phyloP scores from a whole-genome alignment of 2,329 filamentous ascomycete genomes.

The Albifimbria verrucaria region DNA sequence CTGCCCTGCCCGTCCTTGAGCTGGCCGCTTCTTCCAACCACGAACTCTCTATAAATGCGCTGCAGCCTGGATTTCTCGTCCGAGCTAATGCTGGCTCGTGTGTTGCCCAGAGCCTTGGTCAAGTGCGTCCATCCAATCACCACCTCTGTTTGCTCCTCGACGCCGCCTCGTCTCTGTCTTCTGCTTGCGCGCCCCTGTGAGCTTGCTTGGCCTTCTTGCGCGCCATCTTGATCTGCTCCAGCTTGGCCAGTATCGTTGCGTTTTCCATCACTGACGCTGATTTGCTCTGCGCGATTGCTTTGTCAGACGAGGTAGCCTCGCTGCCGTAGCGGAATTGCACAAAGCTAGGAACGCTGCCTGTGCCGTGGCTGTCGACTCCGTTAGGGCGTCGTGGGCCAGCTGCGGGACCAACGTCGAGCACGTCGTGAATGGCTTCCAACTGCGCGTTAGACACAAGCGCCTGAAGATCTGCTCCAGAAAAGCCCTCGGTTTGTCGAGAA shows the following conservation, averaged over 20 bases:
- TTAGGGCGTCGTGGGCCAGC: slow-evolving; percentile 28
- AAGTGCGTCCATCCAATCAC: slow-evolving; percentile 83
- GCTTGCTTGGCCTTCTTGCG: slow-evolving; percentile 46
- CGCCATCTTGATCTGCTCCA: slow-evolving; percentile 72
- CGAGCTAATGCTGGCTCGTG: slow-evolving; percentile 76
- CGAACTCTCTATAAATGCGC: slow-evolving; percentile 88
- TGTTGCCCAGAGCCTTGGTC: slow-evolving; percentile 70
- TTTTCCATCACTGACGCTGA: slow-evolving; percentile 66
- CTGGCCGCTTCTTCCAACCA: slow-evolving; percentile 87
- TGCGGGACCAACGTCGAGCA: slow-evolving; percentile 60
- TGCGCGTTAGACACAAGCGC: slow-evolving; percentile 95
- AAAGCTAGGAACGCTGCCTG: slow-evolving; percentile 51
- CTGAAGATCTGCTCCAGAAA: slow-evolving; percentile 91
- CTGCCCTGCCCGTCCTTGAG: slow-evolving; percentile 91
- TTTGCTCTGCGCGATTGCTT: slow-evolving; percentile 44
- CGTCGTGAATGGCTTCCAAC: slow-evolving; percentile 92
- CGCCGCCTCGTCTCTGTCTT: slow-evolving; percentile 22
- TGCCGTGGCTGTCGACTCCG: slow-evolving; percentile 26
- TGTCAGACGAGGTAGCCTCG: slow-evolving; percentile 41
- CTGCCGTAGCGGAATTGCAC: slow-evolving; percentile 82
- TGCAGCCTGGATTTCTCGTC: slow-evolving; percentile 72
- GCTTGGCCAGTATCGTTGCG: slow-evolving; percentile 74
- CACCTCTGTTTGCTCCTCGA: slow-evolving; percentile 59
- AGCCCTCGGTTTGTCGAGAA: slow-evolving; percentile 78
- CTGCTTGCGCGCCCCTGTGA: slow-evolving; percentile 20